Conservation (phyloP, 1,284 basidiomycete species). For the Boletus sp. region DNA sequence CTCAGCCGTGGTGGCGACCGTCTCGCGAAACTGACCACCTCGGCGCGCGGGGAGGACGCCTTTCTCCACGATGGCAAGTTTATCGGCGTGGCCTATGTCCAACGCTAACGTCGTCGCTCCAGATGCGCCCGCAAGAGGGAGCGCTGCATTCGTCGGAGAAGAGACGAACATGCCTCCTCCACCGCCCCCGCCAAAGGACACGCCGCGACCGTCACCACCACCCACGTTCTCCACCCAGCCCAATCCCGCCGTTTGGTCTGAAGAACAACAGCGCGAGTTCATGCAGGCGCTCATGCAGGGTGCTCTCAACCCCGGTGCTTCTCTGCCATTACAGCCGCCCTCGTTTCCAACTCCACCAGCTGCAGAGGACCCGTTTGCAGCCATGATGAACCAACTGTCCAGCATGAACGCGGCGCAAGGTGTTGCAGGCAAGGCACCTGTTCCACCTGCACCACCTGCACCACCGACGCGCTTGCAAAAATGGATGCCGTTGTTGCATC, state of each 20-base stretch:
- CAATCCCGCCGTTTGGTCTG: constrained; percentile 62
- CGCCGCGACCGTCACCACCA: constrained; percentile 37
- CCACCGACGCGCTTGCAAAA: constrained; percentile 56
- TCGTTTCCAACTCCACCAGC: constrained; percentile 5
- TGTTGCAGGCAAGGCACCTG: constrained; percentile 26
- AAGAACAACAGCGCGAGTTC: constrained; percentile 67
- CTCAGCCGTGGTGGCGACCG: constrained; percentile 69
- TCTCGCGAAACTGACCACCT: constrained; percentile 73
- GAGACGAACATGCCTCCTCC: constrained; percentile 54
- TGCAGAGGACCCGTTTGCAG: constrained; percentile 30
- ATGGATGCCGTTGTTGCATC: constrained; percentile 64
- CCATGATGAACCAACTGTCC: constrained; percentile 41
- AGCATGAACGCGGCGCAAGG: constrained; percentile 36
- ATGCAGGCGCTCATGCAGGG: constrained; percentile 61
- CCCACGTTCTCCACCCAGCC: constrained; percentile 27
- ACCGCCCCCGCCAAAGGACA: constrained; percentile 40
- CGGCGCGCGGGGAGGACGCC: constrained; percentile 72
- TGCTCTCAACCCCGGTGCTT: constrained; percentile 20
- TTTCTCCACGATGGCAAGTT: constrained; percentile 56
- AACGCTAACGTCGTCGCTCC: constrained; percentile 11
- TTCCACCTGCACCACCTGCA: constrained; percentile 29
- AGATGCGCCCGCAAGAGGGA: constrained; percentile 42
- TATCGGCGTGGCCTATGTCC: no score
- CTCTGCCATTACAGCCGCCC: constrained; percentile 24
- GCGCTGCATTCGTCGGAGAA: constrained; percentile 64